Percentiles rank a stretch among this genome's conserved stretches.
These are phyloP conservation scores for Candida tetrigidarum DNA, from an alignment of 1,139 yeast species.

Conservation along the genomic window DNA sequence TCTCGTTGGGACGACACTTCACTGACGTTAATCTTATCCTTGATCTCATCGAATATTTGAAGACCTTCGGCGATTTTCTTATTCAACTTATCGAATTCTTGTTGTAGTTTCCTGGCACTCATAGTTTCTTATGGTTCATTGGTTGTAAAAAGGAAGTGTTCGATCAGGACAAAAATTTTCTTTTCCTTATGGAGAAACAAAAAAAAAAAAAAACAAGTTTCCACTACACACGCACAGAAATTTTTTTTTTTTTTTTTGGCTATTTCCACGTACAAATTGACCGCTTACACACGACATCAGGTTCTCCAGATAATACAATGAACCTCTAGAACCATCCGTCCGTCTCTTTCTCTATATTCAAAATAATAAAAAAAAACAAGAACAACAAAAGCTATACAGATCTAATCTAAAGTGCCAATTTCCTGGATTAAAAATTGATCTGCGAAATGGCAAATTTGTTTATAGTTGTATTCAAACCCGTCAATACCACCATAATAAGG, in stretches of 20 bases:
- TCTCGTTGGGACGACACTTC: conserved; percentile 92
- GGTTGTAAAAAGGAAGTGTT: background rate
- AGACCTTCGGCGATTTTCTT: conserved; percentile 96
- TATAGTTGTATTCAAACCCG: conserved; percentile 81
- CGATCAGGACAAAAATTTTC: conserved; percentile 4
- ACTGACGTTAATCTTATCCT: conserved; percentile 82
- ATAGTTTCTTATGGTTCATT: conserved; percentile 20
- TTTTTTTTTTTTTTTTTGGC: background rate
- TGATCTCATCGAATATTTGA: conserved; percentile 80
- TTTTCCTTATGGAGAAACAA: background rate
- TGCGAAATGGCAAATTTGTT: conserved; percentile 75
- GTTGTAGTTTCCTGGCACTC: conserved; percentile 55
- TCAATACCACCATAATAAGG: conserved; percentile 90
- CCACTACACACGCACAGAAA: background rate
- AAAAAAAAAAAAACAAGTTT: background rate
- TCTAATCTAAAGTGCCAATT: conserved; percentile 26
- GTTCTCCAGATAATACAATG: too few relatives aligned
- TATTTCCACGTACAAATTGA: background rate
- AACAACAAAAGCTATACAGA: background rate
- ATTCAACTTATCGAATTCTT: conserved; percentile 94
- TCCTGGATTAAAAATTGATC: conserved; percentile 63
- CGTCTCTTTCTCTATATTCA: background rate
- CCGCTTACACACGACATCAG: background rate
- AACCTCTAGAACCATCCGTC: too few relatives aligned
- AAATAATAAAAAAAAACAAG: background rate